A percentile compares a stretch with the other conserved stretches of the same genome.
These are phyloP conservation scores for thale cress (Arabidopsis thaliana) DNA, from an alignment of 345 rosid genomes.

Conservation along the genomic window TAIR10.1 NC_003070.9:21086001-21086500, in stretches of 20 bases:
- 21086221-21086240: conserved; percentile 52
- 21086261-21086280: conserved; percentile 41
- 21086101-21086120: conserved; percentile 58
- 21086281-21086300: conserved; percentile 42
- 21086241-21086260: conserved; percentile 52
- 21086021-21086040: conserved; percentile 56
- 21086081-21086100: conserved; percentile 53
- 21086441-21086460: conserved; percentile 11
- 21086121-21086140: conserved; percentile 52
- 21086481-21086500: conserved; percentile 8
- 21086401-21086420: conserved; percentile 19
- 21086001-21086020: conserved; percentile 54
- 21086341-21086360: background rate
- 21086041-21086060: conserved; percentile 60
- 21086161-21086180: background rate
- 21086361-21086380: background rate
- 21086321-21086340: background rate
- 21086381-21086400: conserved; percentile 32
- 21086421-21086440: conserved; percentile 18
- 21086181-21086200: background rate
- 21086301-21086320: conserved; percentile 45
- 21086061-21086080: conserved; percentile 57
- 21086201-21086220: background rate
- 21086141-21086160: conserved; percentile 48
- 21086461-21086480: background rate